These are phyloP conservation scores for Vaccinium myrtillus DNA, from an alignment of 148 eudicot genomes.

Conservation along the genomic window DNA sequence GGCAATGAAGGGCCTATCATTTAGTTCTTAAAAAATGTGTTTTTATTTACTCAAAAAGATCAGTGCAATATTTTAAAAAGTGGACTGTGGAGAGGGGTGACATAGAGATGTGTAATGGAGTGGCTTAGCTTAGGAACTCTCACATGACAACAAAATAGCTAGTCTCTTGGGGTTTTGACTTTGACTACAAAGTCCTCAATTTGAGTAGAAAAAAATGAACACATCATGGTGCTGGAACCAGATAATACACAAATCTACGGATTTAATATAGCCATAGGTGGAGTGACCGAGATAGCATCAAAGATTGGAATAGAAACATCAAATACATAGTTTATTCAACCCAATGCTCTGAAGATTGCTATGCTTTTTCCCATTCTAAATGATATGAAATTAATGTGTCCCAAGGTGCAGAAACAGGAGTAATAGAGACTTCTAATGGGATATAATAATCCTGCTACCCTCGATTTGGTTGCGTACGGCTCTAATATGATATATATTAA, in stretches of 20 bases:
- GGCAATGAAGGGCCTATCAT: neutral
- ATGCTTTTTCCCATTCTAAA: conserved; percentile 33
- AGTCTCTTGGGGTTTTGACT: conserved; percentile 48
- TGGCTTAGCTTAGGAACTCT: conserved; percentile 28
- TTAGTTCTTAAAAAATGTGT: neutral
- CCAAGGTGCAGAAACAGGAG: conserved; percentile 76
- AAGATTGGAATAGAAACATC: conserved; percentile 97
- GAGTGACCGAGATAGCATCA: conserved; percentile 51
- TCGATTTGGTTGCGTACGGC: conserved; percentile 37
- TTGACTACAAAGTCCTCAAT: conserved; percentile 58
- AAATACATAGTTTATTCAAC: conserved; percentile 64
- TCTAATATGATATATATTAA: conserved; percentile 8
- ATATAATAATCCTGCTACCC: conserved; percentile 37
- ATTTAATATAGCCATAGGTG: conserved; percentile 16
- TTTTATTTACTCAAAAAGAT: neutral
- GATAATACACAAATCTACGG: conserved; percentile 30
- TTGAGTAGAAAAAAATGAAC: conserved; percentile 33
- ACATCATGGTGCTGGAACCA: conserved; percentile 51
- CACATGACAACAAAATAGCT: conserved; percentile 59
- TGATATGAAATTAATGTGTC: conserved; percentile 66
- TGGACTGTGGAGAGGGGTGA: conserved; percentile 21
- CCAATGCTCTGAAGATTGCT: conserved; percentile 48
- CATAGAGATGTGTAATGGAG: conserved; percentile 37
- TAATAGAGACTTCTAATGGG: conserved; percentile 71
- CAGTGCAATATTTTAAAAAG: conserved; percentile 43